These are phyloP conservation scores for Colletotrichum sp. DNA, from an alignment of 2,329 filamentous ascomycete species.

Conservation along the genomic window DNA sequence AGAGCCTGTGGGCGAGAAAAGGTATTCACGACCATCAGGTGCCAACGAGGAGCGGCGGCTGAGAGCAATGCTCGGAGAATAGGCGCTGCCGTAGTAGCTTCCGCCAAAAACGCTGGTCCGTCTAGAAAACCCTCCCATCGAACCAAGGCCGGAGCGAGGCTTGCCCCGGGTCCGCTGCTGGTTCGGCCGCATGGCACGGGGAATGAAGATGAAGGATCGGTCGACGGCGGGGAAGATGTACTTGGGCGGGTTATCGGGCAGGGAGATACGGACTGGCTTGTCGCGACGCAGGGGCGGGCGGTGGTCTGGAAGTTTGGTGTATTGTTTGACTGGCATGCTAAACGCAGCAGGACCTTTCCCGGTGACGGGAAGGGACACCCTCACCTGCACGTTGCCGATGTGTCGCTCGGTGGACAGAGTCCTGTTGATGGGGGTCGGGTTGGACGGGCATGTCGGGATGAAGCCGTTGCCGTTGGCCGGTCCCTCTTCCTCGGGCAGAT, in stretches of 20 bases:
- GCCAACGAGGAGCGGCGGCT: conserved; percentile 85
- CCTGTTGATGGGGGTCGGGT: conserved; percentile 71
- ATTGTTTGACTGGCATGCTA: conserved; percentile 82
- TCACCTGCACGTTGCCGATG: conserved; percentile 83
- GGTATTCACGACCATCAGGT: conserved; percentile 69
- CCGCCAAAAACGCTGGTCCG: conserved; percentile 82
- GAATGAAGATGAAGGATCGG: conserved; percentile 97
- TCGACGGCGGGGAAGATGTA: conserved; percentile 93
- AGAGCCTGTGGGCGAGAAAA: conserved; percentile 83
- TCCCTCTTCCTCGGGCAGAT: conserved; percentile 50
- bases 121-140: conserved; percentile 71
- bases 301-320: conserved; percentile 94
- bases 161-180: conserved; percentile 81
- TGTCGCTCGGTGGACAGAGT: conserved; percentile 83
- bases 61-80: conserved; percentile 86
- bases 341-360: conserved; percentile 69
- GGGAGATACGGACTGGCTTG: conserved; percentile 92
- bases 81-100: conserved; percentile 73
- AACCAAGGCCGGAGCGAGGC: conserved; percentile 74
- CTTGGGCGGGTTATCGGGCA: conserved; percentile 78
- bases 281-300: conserved; percentile 91
- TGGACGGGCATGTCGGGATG: conserved; percentile 62
- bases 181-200: conserved; percentile 89
- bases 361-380: conserved; percentile 81
- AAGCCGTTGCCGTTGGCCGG: conserved; percentile 59